Percentiles rank a stretch among this genome's conserved stretches.
phyloP scores from a whole-genome alignment of 495 filamentous ascomycete species.

The Penicillium simplicissimum region DNA sequence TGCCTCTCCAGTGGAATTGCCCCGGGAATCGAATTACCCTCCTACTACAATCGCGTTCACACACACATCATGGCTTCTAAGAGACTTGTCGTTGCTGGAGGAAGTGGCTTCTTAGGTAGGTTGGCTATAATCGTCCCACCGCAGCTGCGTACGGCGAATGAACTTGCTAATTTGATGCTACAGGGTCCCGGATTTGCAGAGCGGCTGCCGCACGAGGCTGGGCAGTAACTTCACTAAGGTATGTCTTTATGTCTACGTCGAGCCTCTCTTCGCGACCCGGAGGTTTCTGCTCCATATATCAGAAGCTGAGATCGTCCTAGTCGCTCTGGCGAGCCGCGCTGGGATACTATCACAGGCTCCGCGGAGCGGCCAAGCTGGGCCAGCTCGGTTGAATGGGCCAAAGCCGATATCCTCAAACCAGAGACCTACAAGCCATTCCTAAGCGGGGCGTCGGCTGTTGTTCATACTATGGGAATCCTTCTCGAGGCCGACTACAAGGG shows the following conservation, averaged over 20 bases:
- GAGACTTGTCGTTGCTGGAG: slow-evolving; percentile 84
- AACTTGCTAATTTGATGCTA: slow-evolving; percentile 13
- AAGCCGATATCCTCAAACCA: slow-evolving; percentile 82
- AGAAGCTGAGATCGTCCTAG: slow-evolving; percentile 41
- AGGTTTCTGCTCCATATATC: neutral
- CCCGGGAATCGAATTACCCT: slow-evolving; percentile 26
- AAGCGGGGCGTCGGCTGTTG: slow-evolving; percentile 73
- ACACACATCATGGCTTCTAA: slow-evolving; percentile 53
- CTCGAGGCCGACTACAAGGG: slow-evolving; percentile 98
- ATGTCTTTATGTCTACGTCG: slow-evolving; percentile 17
- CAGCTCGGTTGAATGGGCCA: slow-evolving; percentile 78
- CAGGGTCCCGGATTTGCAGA: slow-evolving; percentile 87
- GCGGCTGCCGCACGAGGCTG: slow-evolving; percentile 78
- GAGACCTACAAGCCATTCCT: slow-evolving; percentile 72
- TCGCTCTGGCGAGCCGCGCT: slow-evolving; percentile 85
- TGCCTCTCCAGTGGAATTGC: neutral
- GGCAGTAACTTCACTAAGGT: slow-evolving; percentile 89
- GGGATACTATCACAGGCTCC: slow-evolving; percentile 77
- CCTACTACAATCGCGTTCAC: slow-evolving; percentile 48
- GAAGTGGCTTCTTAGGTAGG: slow-evolving; percentile 86
- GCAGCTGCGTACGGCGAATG: slow-evolving; percentile 1
- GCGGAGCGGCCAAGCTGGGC: slow-evolving; percentile 76
- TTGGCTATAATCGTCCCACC: neutral
- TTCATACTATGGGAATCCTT: slow-evolving; percentile 94
- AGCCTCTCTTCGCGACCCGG: neutral